Percentiles rank a stretch among this genome's conserved stretches.
phyloP scores from a whole-genome alignment of 768 basidiomycete species.

The Mycena galericulata region DNA sequence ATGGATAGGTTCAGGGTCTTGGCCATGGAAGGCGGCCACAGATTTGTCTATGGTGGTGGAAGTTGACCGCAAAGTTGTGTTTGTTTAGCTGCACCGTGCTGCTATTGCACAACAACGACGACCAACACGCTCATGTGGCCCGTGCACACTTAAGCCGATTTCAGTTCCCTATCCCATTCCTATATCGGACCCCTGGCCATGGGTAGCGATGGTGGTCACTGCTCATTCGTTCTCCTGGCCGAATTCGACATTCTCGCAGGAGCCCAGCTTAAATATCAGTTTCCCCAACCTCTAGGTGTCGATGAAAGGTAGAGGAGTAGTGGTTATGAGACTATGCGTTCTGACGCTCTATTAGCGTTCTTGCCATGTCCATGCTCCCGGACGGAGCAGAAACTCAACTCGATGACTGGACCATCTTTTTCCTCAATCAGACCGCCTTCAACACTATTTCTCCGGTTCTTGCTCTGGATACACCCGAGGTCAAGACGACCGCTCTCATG shows the following conservation, averaged over 20 bases:
- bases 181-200: conserved; percentile 51
- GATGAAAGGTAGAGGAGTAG: conserved; percentile 97
- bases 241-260: conserved; percentile 98
- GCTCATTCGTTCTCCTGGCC: conserved; percentile 95
- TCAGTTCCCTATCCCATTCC: neutral
- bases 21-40: too few relatives aligned
- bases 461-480: conserved; percentile 68
- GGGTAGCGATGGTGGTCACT: conserved; percentile 78
- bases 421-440: conserved; percentile 93
- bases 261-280: conserved; percentile 94
- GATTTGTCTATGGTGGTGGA: too few relatives aligned
- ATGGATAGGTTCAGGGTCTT: too few relatives aligned
- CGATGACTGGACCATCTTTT: conserved; percentile 99
- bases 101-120: too few relatives aligned
- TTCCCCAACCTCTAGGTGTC: conserved; percentile 92
- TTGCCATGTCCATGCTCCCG: conserved; percentile 98
- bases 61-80: too few relatives aligned
- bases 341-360: conserved; percentile 63
- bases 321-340: conserved; percentile 38
- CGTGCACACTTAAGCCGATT: neutral
- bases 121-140: neutral
- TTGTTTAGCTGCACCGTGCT: neutral
- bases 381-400: conserved; percentile 96
- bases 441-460: conserved; percentile 89
- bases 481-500: conserved; percentile 31